Percentiles rank a stretch among this genome's conserved stretches.
phyloP scores from a whole-genome alignment of 2,329 filamentous ascomycete genomes.

The Dactylonectria macrodidyma region DNA sequence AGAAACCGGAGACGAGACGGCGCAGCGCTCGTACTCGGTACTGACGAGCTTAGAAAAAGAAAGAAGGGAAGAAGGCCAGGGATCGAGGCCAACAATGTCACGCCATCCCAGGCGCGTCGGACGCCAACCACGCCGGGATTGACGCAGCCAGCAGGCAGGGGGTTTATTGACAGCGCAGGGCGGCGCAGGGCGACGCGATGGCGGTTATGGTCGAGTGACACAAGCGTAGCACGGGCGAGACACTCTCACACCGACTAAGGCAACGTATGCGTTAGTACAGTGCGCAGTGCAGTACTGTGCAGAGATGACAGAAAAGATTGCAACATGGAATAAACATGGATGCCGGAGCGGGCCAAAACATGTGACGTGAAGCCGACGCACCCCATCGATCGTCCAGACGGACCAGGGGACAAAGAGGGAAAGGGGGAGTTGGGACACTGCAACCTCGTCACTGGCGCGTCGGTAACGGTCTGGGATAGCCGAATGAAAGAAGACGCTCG shows the following conservation, averaged over 20 bases:
- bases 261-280: not conserved
- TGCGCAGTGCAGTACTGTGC: not conserved
- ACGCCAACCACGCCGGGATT: slow-evolving; percentile 12
- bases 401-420: slow-evolving; percentile 1
- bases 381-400: slow-evolving; percentile 32
- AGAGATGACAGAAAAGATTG: not conserved
- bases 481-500: not conserved
- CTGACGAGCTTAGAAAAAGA: not conserved
- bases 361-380: slow-evolving; percentile 41
- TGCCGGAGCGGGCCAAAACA: slow-evolving; percentile 22
- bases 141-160: not conserved
- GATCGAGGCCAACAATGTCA: slow-evolving; percentile 19
- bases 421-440: not conserved
- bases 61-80: not conserved
- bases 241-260: not conserved
- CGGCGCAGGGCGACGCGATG: slow-evolving; percentile 1
- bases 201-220: slow-evolving; percentile 1
- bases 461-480: not conserved
- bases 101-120: slow-evolving; percentile 21
- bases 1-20: not conserved
- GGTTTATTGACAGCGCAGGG: not conserved
- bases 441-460: slow-evolving; percentile 14
- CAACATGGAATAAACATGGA: not conserved
- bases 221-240: slow-evolving; percentile 1
- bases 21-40: slow-evolving; percentile 13